These are phyloP conservation scores for Cordyceps farinosa DNA, from an alignment of 2,329 filamentous ascomycete genomes.

Conservation along the genomic window DNA sequence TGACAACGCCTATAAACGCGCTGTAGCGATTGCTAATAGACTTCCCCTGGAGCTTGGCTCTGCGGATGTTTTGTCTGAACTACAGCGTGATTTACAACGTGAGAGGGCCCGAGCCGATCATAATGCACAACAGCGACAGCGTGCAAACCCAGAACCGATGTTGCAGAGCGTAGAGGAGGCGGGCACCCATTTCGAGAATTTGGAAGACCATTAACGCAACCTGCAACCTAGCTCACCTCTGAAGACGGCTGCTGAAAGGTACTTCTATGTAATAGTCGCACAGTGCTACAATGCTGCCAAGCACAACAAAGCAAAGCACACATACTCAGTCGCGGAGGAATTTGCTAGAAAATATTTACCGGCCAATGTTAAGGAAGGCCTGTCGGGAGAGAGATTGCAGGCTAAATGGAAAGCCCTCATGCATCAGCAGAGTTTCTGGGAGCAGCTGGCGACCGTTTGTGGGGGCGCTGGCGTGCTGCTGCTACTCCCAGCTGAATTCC, in stretches of 20 bases:
- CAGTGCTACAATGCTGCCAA: not conserved
- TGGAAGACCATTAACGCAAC: not conserved
- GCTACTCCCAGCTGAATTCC: not conserved
- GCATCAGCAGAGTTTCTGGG: not conserved
- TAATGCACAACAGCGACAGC: not conserved
- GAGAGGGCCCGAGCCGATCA: not conserved
- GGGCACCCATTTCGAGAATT: not conserved
- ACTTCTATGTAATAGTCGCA: not conserved
- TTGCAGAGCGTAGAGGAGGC: not conserved
- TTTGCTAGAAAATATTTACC: not conserved
- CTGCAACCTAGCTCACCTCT: not conserved
- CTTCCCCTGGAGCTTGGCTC: not conserved
- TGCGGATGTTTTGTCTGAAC: not conserved
- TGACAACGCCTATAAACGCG: not conserved
- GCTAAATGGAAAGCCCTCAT: not conserved
- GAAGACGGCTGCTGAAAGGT: not conserved
- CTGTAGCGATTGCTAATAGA: not conserved
- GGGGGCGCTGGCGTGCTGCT: not conserved
- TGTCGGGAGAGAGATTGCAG: not conserved
- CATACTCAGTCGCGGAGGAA: not conserved
- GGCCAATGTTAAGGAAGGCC: not conserved
- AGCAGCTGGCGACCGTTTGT: not conserved
- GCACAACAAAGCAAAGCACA: not conserved
- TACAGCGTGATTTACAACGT: not conserved
- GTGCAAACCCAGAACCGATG: not conserved